phyloP scores from a whole-genome alignment of 164 flowering plant genomes.

The Umbilicus rupestris region DNA sequence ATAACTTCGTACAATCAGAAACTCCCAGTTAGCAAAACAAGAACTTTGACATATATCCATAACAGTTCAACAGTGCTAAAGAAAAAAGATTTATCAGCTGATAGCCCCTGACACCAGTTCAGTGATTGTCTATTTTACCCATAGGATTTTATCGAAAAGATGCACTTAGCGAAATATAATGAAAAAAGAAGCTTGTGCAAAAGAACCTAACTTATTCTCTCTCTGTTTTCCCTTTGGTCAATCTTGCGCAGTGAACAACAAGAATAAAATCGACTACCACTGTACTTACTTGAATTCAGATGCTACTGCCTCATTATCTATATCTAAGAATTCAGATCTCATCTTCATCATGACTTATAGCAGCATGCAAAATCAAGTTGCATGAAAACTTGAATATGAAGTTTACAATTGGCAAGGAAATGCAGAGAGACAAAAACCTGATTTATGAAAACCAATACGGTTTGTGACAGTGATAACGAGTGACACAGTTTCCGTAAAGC shows the following conservation, averaged over 20 bases:
- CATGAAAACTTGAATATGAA: not conserved
- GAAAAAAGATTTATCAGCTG: too few relatives aligned
- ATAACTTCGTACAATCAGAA: too few relatives aligned
- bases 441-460: slow-evolving; percentile 71
- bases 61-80: not conserved
- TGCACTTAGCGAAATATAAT: not conserved
- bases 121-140: not conserved
- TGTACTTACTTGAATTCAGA: not conserved
- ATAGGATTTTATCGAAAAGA: not conserved
- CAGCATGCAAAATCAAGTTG: not conserved
- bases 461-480: slow-evolving; percentile 75
- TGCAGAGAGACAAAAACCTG: slow-evolving; percentile 40
- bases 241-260: not conserved
- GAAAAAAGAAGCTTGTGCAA: not conserved
- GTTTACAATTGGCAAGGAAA: not conserved
- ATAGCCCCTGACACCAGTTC: not conserved
- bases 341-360: not conserved
- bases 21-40: not conserved
- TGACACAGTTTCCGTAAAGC: slow-evolving; percentile 94
- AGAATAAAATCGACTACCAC: not conserved
- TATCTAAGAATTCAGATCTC: not conserved
- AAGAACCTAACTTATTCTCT: not conserved
- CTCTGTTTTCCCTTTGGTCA: too few relatives aligned
- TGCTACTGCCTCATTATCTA: not conserved
- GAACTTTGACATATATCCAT: not conserved